Percentiles rank a stretch among this genome's conserved stretches.
Conservation (phyloP, 306 rosid species). For the Prosopis cineraria region DNA sequence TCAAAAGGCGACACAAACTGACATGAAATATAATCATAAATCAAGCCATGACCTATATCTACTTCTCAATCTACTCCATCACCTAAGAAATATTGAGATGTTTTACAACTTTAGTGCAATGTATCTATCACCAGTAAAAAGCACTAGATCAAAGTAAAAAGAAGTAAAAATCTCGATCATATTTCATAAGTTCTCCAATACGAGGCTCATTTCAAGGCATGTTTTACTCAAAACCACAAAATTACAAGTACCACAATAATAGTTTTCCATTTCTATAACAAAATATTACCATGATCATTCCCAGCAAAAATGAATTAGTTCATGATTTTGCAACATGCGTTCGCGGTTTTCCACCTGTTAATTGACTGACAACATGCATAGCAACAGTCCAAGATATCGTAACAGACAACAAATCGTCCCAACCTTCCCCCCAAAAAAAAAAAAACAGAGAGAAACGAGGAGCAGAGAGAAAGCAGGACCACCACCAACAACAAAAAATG, state of each 20-base stretch:
- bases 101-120: not conserved
- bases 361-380: not conserved
- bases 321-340: not conserved
- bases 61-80: not conserved
- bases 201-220: slow-evolving; percentile 8
- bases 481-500: not conserved
- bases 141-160: not conserved
- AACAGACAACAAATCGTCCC: slow-evolving; percentile 1
- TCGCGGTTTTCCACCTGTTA: not conserved
- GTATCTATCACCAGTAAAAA: not conserved
- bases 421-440: too few species aligned
- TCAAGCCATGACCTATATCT: not conserved
- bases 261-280: not conserved
- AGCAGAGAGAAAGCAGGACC: not conserved
- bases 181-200: not conserved
- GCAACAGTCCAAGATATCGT: not conserved
- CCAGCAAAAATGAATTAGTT: slow-evolving; percentile 20
- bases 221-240: slow-evolving; percentile 19
- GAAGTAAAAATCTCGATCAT: not conserved
- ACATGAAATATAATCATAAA: not conserved
- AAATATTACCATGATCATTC: not conserved
- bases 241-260: slow-evolving; percentile 12
- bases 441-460: too few species aligned
- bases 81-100: not conserved
- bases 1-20: not conserved